Evolutionary conservation across 169 alveolate genomes (phyloP), one percentile per base, ranked within the genome.

Genomic region (Eimeria acervulina): DNA sequence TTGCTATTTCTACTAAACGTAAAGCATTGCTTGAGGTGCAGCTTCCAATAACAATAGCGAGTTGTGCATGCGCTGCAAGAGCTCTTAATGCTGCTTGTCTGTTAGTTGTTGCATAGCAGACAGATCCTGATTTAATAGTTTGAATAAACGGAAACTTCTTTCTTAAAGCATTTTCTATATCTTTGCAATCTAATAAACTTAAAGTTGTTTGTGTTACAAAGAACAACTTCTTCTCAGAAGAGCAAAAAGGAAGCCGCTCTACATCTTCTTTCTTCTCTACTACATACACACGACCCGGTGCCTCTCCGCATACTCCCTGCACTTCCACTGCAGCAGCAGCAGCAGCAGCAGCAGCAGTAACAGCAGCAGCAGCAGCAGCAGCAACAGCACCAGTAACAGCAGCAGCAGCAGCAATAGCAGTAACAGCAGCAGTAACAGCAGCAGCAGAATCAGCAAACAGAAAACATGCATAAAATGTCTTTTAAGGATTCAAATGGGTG

Each of bases 81-180:
- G 96, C 95, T 40, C 90, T 97, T n/a, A 97, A 96, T 26, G 99
- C 98, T 12, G 72, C 84, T 87, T 98, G 99, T 36, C 99, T 95
- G 74, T 98, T 98, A 36, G 99, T 97, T 21, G 99, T 98, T 38
- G 99, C 99, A 93, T 97, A 98, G 88, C 99, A 98, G 76, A 98
- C 97, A 63, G 98, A 97, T 8, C 99, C 99, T 70, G 98, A 97
- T 31, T 98, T 98, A 38, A 98, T 98, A 4, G 98, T 97, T 95
- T 97, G 97, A 31, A 97, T 96, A 51, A 96, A 70, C 26, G 99
- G 98, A 68, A 36, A 98, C 31, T 97, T 90, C 38, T 94, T 85
- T 52, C 93, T 70, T 78, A 98, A 87, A 47, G 97, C 97, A 26
- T 96, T 59, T 40, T 92, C 91, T 17, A 98, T 97, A n/a, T 96